phyloP scores from a whole-genome alignment of 169 alveolate genomes.

The Eimeria sp. region DNA sequence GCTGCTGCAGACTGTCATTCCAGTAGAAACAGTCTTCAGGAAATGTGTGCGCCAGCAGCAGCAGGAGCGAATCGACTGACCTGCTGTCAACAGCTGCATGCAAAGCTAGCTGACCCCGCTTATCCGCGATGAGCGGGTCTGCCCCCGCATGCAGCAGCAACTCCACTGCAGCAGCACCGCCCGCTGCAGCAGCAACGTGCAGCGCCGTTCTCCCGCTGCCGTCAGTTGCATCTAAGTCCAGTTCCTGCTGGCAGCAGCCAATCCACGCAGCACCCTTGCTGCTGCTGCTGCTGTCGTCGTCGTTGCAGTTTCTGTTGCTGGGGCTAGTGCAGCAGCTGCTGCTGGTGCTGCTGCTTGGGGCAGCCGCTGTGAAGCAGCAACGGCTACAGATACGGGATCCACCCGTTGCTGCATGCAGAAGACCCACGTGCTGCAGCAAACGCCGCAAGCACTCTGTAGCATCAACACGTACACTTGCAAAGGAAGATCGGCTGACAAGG shows the following conservation, averaged over 20 bases:
- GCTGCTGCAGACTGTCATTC: not conserved
- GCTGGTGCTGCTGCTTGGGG: not conserved
- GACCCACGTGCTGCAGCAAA: slow-evolving; percentile 51
- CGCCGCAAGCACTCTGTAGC: slow-evolving; percentile 77
- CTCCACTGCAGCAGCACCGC: slow-evolving; percentile 63
- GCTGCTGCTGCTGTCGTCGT: not conserved
- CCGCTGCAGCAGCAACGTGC: slow-evolving; percentile 65
- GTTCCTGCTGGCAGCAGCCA: not conserved
- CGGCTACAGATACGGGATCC: slow-evolving; percentile 45
- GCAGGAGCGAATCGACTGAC: slow-evolving; percentile 25
- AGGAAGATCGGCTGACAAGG: slow-evolving; percentile 63
- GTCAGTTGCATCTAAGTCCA: slow-evolving; percentile 70
- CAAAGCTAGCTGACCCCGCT: slow-evolving; percentile 54
- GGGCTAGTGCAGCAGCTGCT: not conserved
- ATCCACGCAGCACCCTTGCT: not conserved
- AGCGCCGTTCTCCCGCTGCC: slow-evolving; percentile 69
- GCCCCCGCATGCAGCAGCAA: slow-evolving; percentile 80
- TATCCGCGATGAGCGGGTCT: slow-evolving; percentile 35
- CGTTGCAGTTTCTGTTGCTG: not conserved
- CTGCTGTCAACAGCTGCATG: slow-evolving; percentile 70
- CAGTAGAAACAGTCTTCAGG: slow-evolving; percentile 57
- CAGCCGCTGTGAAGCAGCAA: not conserved
- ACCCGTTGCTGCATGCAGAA: slow-evolving; percentile 33
- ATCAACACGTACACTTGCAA: slow-evolving; percentile 38
- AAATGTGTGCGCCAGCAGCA: slow-evolving; percentile 69